Base-by-base conservation (phyloP, 2,329 filamentous ascomycete genomes). In the Cladosporium halotolerans region DNA sequence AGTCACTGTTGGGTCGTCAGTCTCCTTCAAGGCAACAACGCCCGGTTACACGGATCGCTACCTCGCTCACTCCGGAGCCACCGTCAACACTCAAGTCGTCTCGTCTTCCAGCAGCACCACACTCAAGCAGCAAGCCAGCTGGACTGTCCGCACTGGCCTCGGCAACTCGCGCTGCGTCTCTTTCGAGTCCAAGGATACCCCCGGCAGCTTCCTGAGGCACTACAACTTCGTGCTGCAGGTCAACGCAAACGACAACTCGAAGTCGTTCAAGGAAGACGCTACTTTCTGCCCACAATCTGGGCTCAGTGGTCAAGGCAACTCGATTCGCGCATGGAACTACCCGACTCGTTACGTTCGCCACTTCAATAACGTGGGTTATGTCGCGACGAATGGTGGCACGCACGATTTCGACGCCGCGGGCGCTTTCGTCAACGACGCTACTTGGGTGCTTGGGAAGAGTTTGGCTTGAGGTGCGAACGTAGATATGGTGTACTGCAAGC, bases 201-300 rank as follows among this genome's bases (percentile, higher is more conserved):
- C 81, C 1, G 81, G 81, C 3, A 80, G 76, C 68, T 85, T 73
- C 63, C 71, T 85, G 4, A 73, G 81, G 0, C 81, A 85, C 68
- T 72, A 65, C 56, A 62, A 77, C 66, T 85, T 82, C 48, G 71
- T 18, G 28, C 76, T 85, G 1, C 44, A 65, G 33, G 58, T 84
- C 43, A 66, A 70, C 40, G 72, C 75, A 53, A 75, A 76, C 57
- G 82, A 84, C 56, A 74, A 75, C 51, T 72, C 70, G 52, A 82
- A 83, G 71, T 67, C 70, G 48, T 83, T 84, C 67, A 36, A 68
- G 3, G 81, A 85, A 59, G 82, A 85, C 45, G 80, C 82, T 7
- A 85, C 82, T 0, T 85, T 85, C 67, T 85, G 82, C 62, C 72
- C 79, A 0, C 72, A 78, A 63, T 54, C 73, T 1, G 77, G 76